phyloP scores from a whole-genome alignment of 176 grass and related monocot species.

The Musa beccarii region DNA sequence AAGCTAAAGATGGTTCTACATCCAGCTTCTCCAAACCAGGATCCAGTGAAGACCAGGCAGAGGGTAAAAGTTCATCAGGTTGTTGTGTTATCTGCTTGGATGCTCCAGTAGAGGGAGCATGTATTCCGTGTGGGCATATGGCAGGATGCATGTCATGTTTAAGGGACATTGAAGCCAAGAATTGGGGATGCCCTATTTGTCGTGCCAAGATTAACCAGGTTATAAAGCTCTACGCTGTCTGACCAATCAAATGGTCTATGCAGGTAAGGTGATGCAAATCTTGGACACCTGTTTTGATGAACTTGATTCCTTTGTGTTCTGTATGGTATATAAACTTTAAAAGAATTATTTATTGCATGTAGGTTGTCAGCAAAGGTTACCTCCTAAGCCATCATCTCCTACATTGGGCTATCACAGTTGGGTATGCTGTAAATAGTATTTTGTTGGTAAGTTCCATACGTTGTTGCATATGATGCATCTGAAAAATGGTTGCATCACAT shows the following conservation, averaged over 20 bases:
- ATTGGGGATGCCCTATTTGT: constrained; percentile 85
- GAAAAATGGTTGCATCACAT: too few species aligned
- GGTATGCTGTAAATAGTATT: too few species aligned
- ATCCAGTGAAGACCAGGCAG: constrained; percentile 18
- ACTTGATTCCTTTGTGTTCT: too few species aligned
- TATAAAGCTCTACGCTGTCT: constrained; percentile 86
- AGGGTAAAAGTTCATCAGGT: constrained; percentile 12
- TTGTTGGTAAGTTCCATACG: too few species aligned
- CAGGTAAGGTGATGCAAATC: too few species aligned
- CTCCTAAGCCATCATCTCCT: too few species aligned
- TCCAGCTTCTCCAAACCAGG: constrained; percentile 19
- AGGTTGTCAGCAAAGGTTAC: too few species aligned
- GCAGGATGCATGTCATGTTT: constrained; percentile 93
- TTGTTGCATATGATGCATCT: too few species aligned
- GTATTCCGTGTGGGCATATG: constrained; percentile 97
- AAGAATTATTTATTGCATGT: too few species aligned
- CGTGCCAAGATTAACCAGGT: constrained; percentile 74
- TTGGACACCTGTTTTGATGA: too few species aligned
- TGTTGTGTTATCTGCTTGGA: constrained; percentile 91
- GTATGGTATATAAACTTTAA: too few species aligned
- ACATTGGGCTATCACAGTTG: too few species aligned
- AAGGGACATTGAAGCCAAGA: constrained; percentile 77
- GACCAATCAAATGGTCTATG: constrained; percentile 14
- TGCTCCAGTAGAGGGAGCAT: constrained; percentile 92
- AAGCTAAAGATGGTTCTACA: background rate